phyloP scores from a whole-genome alignment of 352 stramenopile species.

The Globisporangium barbulae region DNA sequence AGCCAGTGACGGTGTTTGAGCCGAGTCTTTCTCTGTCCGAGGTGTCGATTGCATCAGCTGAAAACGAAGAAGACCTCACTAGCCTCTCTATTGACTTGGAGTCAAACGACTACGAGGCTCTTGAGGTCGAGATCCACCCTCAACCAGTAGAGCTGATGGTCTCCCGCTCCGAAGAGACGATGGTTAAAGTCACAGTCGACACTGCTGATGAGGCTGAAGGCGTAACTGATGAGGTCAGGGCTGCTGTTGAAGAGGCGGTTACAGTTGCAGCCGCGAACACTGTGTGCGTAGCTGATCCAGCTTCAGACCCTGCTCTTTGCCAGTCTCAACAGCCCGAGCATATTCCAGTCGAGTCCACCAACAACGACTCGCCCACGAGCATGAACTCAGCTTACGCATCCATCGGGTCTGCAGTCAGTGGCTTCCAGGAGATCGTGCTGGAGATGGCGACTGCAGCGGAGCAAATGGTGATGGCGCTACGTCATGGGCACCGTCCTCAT shows the following conservation, averaged over 20 bases:
- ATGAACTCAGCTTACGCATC: not conserved
- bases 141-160: not conserved
- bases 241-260: not conserved
- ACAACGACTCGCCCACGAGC: not conserved
- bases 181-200: not conserved
- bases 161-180: not conserved
- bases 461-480: slow-evolving; percentile 11
- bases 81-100: not conserved
- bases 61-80: not conserved
- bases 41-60: not conserved
- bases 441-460: slow-evolving; percentile 11
- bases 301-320: not conserved
- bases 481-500: slow-evolving; percentile 2
- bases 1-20: not conserved
- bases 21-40: not conserved
- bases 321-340: not conserved
- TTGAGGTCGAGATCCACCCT: not conserved
- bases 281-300: not conserved
- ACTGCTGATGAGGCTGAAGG: not conserved
- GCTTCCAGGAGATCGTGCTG: slow-evolving; percentile 2
- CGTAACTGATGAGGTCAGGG: not conserved
- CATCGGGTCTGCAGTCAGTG: not conserved
- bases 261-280: not conserved
- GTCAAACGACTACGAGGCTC: not conserved
- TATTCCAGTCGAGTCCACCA: not conserved